Conservation (phyloP, 208 protist genomes). For the Trypanosomatidae sp. region DNA sequence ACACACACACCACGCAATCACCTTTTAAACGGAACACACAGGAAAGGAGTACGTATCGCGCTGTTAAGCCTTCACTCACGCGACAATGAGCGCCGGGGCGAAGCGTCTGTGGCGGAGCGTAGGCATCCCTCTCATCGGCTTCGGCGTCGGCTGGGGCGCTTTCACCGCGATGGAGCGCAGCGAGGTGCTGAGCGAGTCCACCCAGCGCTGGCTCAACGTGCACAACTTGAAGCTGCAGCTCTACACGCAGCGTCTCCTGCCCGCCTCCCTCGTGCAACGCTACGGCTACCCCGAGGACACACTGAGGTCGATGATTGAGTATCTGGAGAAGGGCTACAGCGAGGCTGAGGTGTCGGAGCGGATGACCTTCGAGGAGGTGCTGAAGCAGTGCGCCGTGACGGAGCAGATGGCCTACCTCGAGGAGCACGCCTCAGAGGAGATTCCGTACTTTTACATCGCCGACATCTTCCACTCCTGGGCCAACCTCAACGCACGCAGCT, state of each 20-base stretch:
- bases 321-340: constrained; percentile 41
- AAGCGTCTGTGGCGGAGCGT: constrained; percentile 11
- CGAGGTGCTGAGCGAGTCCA: constrained; percentile 29
- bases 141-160: constrained; percentile 60
- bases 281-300: constrained; percentile 57
- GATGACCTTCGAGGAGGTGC: constrained; percentile 75
- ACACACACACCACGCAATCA: too few species aligned
- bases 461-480: constrained; percentile 87
- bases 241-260: constrained; percentile 51
- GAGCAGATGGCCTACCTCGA: constrained; percentile 83
- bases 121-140: constrained; percentile 52
- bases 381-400: constrained; percentile 63
- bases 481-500: constrained; percentile 42
- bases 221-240: constrained; percentile 65
- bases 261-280: constrained; percentile 43
- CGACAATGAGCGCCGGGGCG: constrained; percentile 5
- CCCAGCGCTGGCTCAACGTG: constrained; percentile 47
- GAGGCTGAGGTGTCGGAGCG: constrained; percentile 40
- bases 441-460: constrained; percentile 91
- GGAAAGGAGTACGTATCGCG: too few species aligned
- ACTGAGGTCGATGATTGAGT: constrained; percentile 47
- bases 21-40: too few species aligned
- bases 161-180: constrained; percentile 47
- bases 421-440: constrained; percentile 79
- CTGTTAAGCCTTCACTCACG: not conserved